A percentile compares a stretch with the other conserved stretches of the same genome.
Evolutionary conservation across 495 filamentous ascomycete species (phyloP).

Genomic region (Talaromyces stipitatus): DNA sequence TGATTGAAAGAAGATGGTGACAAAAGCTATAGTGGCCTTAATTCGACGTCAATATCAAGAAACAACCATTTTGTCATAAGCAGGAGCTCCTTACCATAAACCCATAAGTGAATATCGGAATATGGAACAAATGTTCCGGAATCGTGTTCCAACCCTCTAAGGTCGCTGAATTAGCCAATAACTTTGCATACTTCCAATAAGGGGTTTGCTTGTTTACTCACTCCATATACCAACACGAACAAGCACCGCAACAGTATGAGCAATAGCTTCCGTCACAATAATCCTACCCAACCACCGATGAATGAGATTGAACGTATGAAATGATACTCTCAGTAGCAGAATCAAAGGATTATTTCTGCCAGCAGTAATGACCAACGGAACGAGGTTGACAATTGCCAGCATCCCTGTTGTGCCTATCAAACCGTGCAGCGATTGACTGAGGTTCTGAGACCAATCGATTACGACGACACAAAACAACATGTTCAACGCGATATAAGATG

Average conservation of each 20-base stretch:
- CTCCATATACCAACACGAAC: constrained; percentile 17
- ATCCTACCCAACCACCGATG: constrained; percentile 39
- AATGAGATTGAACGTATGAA: constrained; percentile 38
- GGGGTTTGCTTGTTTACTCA: constrained; percentile 10
- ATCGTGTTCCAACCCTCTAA: constrained; percentile 1
- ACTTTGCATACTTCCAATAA: background rate
- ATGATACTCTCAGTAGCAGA: constrained; percentile 25
- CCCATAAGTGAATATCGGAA: constrained; percentile 12
- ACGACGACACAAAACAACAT: constrained; percentile 28
- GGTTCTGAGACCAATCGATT: constrained; percentile 32
- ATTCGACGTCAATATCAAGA: background rate
- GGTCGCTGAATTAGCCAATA: constrained; percentile 11
- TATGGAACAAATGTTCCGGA: background rate
- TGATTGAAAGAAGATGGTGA: constrained; percentile 42
- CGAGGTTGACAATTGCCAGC: constrained; percentile 35
- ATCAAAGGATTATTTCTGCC: constrained; percentile 38
- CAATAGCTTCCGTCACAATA: constrained; percentile 24
- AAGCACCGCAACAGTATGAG: constrained; percentile 31
- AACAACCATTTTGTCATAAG: background rate
- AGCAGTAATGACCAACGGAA: constrained; percentile 31
- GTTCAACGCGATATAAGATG: constrained; percentile 27
- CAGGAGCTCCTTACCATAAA: constrained; percentile 23
- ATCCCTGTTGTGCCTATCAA: constrained; percentile 33
- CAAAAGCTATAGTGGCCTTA: constrained; percentile 35
- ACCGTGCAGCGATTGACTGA: constrained; percentile 27